phyloP scores from a whole-genome alignment of 805 yeast species.

The Lipomyces mesembrius region DNA sequence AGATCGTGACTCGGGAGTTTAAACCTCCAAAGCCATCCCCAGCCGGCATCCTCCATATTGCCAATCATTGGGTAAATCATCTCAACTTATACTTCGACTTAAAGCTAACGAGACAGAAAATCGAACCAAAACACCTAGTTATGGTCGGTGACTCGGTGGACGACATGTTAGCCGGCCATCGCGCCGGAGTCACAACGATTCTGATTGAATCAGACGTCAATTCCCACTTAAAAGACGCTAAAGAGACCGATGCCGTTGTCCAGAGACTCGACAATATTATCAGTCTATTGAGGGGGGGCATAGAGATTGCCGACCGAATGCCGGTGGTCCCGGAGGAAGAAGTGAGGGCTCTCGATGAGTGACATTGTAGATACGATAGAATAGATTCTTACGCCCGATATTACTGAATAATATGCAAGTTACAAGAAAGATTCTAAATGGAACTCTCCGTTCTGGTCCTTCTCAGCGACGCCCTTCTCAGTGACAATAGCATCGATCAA shows the following conservation, averaged over 20 bases:
- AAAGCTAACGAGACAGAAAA: constrained; percentile 31
- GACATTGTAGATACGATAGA: neutral
- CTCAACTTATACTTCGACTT: neutral
- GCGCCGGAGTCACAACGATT: constrained; percentile 66
- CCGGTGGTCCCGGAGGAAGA: constrained; percentile 20
- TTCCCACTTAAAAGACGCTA: constrained; percentile 49
- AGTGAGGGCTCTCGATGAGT: constrained; percentile 19
- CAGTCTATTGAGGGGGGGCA: constrained; percentile 25
- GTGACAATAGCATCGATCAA: constrained; percentile 89
- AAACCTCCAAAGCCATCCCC: constrained; percentile 73
- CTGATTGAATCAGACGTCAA: constrained; percentile 60
- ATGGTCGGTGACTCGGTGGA: constrained; percentile 80
- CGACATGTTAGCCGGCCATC: constrained; percentile 65
- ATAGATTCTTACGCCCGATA: neutral
- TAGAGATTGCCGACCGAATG: constrained; percentile 26
- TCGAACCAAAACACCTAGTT: constrained; percentile 53
- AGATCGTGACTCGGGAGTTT: constrained; percentile 63
- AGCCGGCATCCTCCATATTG: constrained; percentile 62
- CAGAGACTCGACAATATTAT: constrained; percentile 34
- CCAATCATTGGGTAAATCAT: constrained; percentile 50
- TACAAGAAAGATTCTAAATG: constrained; percentile 45
- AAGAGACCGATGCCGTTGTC: constrained; percentile 40
- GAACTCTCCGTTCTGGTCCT: constrained; percentile 58
- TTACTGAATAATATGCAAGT: constrained; percentile 9
- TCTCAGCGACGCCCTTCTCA: constrained; percentile 65